These are phyloP conservation scores for Gossypium sturtianum DNA, from an alignment of 345 rosid species.

Conservation along the genomic window DNA sequence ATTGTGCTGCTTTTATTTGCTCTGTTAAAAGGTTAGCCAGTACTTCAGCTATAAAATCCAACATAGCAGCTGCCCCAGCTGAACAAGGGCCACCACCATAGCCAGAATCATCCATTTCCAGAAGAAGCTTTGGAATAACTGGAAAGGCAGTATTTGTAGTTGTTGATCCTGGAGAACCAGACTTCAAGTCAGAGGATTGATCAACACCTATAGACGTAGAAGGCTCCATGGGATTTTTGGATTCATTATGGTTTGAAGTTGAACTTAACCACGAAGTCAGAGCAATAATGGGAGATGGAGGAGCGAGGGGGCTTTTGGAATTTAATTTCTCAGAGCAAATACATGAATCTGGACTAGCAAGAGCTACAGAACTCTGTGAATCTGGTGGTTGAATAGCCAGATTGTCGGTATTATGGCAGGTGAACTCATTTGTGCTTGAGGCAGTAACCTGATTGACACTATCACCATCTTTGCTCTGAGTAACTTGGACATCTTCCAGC, in stretches of 20 bases:
- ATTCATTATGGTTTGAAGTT: slow-evolving; percentile 45
- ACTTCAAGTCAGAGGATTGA: slow-evolving; percentile 58
- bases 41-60: slow-evolving; percentile 96
- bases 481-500: slow-evolving; percentile 38
- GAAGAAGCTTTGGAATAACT: slow-evolving; percentile 63
- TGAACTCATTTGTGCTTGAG: slow-evolving; percentile 52
- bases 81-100: slow-evolving; percentile 99
- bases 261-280: slow-evolving; percentile 77
- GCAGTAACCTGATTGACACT: slow-evolving; percentile 43
- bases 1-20: slow-evolving; percentile 78
- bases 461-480: slow-evolving; percentile 39
- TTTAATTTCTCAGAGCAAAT: slow-evolving; percentile 72
- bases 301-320: slow-evolving; percentile 44
- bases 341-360: slow-evolving; percentile 58
- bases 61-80: slow-evolving; percentile 90
- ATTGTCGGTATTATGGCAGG: slow-evolving; percentile 26
- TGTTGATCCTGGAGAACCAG: slow-evolving; percentile 49
- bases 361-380: slow-evolving; percentile 60
- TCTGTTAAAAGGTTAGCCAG: slow-evolving; percentile 84
- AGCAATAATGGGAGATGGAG: slow-evolving; percentile 70
- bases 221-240: slow-evolving; percentile 57
- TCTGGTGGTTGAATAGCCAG: slow-evolving; percentile 43
- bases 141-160: slow-evolving; percentile 46
- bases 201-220: slow-evolving; percentile 50
- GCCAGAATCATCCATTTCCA: slow-evolving; percentile 88